Percentiles rank a stretch among this genome's conserved stretches.
These are phyloP conservation scores for Naganishia randhawae DNA, from an alignment of 768 basidiomycete genomes.

Conservation along the genomic window DNA sequence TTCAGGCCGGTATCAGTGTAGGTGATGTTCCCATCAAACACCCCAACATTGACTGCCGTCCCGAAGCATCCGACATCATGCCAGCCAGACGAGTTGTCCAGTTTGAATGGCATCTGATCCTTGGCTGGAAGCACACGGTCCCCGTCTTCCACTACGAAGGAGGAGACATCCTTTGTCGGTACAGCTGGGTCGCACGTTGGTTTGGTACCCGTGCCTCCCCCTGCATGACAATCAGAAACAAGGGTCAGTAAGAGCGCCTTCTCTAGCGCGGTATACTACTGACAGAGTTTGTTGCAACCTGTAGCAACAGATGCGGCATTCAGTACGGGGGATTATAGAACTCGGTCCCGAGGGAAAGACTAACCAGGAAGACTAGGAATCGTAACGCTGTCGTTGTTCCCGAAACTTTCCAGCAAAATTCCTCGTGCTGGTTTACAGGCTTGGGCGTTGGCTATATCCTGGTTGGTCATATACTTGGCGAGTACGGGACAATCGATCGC, in stretches of 20 bases:
- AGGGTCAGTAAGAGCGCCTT: not conserved
- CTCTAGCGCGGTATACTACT: not conserved
- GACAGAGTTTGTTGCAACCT: slow-evolving; percentile 22
- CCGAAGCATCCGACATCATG: slow-evolving; percentile 35
- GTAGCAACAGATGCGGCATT: not conserved
- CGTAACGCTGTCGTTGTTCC: slow-evolving; percentile 9
- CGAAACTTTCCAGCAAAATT: slow-evolving; percentile 8
- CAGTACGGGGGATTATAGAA: too few species aligned
- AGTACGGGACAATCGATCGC: slow-evolving; percentile 11
- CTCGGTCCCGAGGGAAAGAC: not conserved
- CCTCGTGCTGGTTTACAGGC: slow-evolving; percentile 21
- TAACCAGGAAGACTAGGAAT: slow-evolving; percentile 21
- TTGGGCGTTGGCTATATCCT: slow-evolving; percentile 7
- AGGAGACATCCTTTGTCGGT: slow-evolving; percentile 33
- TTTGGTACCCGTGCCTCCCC: slow-evolving; percentile 39
- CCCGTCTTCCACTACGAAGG: slow-evolving; percentile 36
- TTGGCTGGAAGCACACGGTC: slow-evolving; percentile 31
- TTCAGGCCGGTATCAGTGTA: slow-evolving; percentile 33
- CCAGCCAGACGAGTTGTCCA: slow-evolving; percentile 42
- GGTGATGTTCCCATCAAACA: slow-evolving; percentile 21
- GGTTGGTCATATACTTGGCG: not conserved
- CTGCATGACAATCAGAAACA: not conserved
- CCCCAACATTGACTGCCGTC: not conserved
- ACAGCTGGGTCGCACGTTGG: slow-evolving; percentile 38
- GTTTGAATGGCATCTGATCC: slow-evolving; percentile 29